Evolutionary conservation across 345 rosid genomes (phyloP), one percentile per base, ranked within the genome.

Genomic region (Hibiscus trionum): DNA sequence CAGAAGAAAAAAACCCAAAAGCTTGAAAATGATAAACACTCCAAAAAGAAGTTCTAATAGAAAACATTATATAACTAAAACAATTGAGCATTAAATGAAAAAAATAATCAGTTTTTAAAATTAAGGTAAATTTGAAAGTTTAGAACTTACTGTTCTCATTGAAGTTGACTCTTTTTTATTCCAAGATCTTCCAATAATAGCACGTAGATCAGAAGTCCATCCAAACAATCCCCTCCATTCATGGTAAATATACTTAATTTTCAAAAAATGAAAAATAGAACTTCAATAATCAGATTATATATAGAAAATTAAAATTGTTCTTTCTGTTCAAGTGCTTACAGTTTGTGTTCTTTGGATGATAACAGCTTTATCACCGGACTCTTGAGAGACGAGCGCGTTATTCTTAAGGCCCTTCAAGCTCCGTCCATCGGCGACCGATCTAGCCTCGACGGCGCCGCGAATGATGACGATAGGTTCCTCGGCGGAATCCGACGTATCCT

Each of bases 171-270:
- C 91, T 80, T 86, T 84, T 79, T 87, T 85, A 35, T 85, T 86
- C 88, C 85, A 76, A 64, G 97, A 83, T 83, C 87, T 87, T 19
- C 89, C 86, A 78, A 95, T 76, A 69, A 95, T 78, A 59, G 89
- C 75, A 15, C 88, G 84, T 63, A 86, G 46, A 77, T 87, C 91
- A 74, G 85, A 84, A 59, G 90, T 74, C 85, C 91, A 85, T 69
- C 87, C 91, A 66, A 89, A 83, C 62, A 95, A 73, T 31, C 93
- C 93, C 78, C 87, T 92, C 99, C 93, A 90, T 78, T 89, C 96
- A 73, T 88, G 86, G 81, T 92, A 92, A 80, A 92, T 74, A 75
- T 87, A 90, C 99, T 95, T 69, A 73, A 78, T 27, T 49, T 17
- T 37, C 61, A 21, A 31, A 15, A 6, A 61, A 65, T 11, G 29